A percentile compares a stretch with the other conserved stretches of the same genome.
Conservation (phyloP, 1,139 yeast genomes). For the Martiniozyma asiatica region DNA sequence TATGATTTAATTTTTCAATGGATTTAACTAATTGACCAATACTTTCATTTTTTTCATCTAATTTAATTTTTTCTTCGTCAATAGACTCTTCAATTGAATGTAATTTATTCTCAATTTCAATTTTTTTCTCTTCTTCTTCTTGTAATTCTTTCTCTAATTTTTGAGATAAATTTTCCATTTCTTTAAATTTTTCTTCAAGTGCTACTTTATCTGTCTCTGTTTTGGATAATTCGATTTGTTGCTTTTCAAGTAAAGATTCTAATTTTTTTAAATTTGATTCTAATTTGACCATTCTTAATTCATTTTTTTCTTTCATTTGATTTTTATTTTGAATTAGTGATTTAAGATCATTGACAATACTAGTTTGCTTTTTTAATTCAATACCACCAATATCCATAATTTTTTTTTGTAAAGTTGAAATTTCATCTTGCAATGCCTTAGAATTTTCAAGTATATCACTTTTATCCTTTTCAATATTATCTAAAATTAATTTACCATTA, state of each 20-base stretch:
- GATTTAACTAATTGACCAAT: slow-evolving; percentile 25
- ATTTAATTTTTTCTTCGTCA: slow-evolving; percentile 30
- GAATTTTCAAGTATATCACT: slow-evolving; percentile 41
- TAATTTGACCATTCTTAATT: slow-evolving; percentile 48
- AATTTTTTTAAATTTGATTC: slow-evolving; percentile 35
- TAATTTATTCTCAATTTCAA: no score
- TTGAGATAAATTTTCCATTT: background rate
- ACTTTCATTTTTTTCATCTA: slow-evolving; percentile 26
- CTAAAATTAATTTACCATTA: slow-evolving; percentile 29
- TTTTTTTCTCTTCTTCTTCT: slow-evolving; percentile 57
- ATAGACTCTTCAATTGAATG: slow-evolving; percentile 24
- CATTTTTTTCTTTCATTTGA: slow-evolving; percentile 51
- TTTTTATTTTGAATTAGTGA: slow-evolving; percentile 55
- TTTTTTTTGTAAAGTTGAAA: slow-evolving; percentile 53
- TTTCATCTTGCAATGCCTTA: slow-evolving; percentile 43
- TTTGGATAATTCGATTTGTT: slow-evolving; percentile 1
- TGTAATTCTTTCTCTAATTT: slow-evolving; percentile 55
- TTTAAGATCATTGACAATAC: slow-evolving; percentile 67
- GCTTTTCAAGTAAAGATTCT: no score
- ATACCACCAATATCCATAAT: slow-evolving; percentile 92
- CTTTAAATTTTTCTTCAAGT: background rate
- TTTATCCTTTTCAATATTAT: slow-evolving; percentile 27
- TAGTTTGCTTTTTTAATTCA: slow-evolving; percentile 64
- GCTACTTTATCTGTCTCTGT: slow-evolving; percentile 2
- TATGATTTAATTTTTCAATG: slow-evolving; percentile 53